Evolutionary conservation across 23 red algal genomes (phyloP).

Genomic region (Cyanidiococcus yangmingshanensis): DNA sequence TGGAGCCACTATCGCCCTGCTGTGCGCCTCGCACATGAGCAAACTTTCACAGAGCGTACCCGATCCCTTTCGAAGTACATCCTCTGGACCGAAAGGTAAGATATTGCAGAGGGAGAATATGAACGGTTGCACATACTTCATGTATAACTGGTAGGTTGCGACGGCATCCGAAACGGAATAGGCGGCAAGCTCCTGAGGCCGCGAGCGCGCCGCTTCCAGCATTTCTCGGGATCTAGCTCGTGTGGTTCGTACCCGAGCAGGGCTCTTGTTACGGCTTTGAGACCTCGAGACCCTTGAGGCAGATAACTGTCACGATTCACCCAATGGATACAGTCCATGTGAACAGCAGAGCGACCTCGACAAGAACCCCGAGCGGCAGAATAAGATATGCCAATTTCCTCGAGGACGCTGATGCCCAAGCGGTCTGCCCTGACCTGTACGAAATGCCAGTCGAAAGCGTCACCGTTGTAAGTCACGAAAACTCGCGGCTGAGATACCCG

Average conservation of each 20-base stretch:
- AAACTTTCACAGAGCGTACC: conserved; percentile 95
- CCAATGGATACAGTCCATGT: conserved; percentile 98
- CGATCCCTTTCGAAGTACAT: conserved; percentile 91
- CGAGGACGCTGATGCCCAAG: conserved; percentile 63
- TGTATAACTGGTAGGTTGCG: conserved; percentile 89
- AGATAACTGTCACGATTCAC: conserved; percentile 97
- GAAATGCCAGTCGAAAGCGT: conserved; percentile 95
- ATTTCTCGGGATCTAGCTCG: conserved; percentile 95
- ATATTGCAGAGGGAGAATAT: conserved; percentile 96
- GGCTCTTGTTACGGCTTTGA: conserved; percentile 84
- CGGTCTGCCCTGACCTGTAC: conserved; percentile 51
- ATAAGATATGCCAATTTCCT: conserved; percentile 53
- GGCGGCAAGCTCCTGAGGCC: conserved; percentile 68
- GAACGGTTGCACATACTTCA: conserved; percentile 87
- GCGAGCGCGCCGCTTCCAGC: conserved; percentile 48
- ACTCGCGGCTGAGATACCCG: conserved; percentile 60
- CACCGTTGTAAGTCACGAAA: conserved; percentile 95
- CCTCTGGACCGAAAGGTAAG: conserved; percentile 82
- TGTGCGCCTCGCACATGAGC: conserved; percentile 76
- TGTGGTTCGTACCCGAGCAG: conserved; percentile 91
- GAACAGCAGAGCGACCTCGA: conserved; percentile 55
- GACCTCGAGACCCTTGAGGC: conserved; percentile 89
- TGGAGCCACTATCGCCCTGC: conserved; percentile 64
- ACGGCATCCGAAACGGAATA: conserved; percentile 99
- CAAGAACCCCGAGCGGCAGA: conserved; percentile 14